Base-by-base conservation (phyloP, 306 rosid genomes). In the Sindora glabra region DNA sequence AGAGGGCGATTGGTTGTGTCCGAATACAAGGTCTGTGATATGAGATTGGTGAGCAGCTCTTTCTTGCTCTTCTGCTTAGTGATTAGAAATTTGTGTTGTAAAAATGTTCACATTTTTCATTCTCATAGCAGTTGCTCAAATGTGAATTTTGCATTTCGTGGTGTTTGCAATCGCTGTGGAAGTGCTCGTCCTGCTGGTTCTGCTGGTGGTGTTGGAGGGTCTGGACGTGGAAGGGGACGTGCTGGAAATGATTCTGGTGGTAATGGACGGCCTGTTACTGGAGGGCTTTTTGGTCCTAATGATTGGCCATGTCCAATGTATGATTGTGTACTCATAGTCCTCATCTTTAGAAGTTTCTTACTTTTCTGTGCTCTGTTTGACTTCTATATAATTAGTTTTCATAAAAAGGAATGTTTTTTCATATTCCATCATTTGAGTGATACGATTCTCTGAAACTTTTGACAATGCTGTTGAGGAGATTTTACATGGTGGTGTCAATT, bases 11-110 rank as follows among this genome's bases (percentile, higher is more conserved):
- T 92, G 99, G 99, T 25, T 72, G 75, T 92, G 99, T 73, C 96
- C 95, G 65, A 89, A 92, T 92, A 86, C 99, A 89, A 92, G 99
- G 99, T 92, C 95, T 86, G 96, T 92, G 96, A 82, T 92, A 83
- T 89, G 99, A 92, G 56, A 84, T 92, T 74, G 99, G 96, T 89
- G 99, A 92, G 96, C 90, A 65, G 94, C 90, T 80, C 88, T 69
- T 83, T 86, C 96, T 86, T 78, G 85, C 89, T 81, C 87, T 72
- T 86, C 29, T 52, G 18, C 51, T 33, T 44, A 30, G 48, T 32
- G 48, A 47, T 40, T 39, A 59, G 49, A 37, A 13, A 19, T 29
- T 48, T 34, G 48, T 45, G 18, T 29, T 61, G 65, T 59, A 30
- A 65, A 70, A 59, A 68, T 57, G 50, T 77, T 70, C 77, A 75